Conservation (phyloP, 164 flowering plant genomes). For the Amborella trichopoda region DNA sequence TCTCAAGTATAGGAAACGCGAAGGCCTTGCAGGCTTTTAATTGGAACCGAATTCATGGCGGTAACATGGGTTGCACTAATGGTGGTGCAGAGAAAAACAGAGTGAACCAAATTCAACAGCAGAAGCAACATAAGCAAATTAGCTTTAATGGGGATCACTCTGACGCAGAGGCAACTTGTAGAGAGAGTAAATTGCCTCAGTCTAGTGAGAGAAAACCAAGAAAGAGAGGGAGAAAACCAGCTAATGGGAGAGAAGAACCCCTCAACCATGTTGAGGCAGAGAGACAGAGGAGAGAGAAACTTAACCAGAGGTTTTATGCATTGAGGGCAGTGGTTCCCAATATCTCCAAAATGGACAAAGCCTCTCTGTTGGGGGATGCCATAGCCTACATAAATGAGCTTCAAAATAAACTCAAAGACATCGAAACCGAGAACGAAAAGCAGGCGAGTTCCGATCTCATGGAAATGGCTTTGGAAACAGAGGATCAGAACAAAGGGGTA, state of each 20-base stretch:
- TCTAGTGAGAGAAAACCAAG: slow-evolving; percentile 54
- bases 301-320: slow-evolving; percentile 80
- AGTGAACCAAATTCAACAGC: slow-evolving; percentile 29
- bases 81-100: slow-evolving; percentile 36
- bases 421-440: slow-evolving; percentile 57
- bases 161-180: slow-evolving; percentile 2
- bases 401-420: slow-evolving; percentile 41
- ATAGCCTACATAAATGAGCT: slow-evolving; percentile 73
- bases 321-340: slow-evolving; percentile 82
- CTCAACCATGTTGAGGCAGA: slow-evolving; percentile 88
- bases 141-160: slow-evolving; percentile 25
- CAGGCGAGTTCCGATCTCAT: not conserved
- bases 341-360: slow-evolving; percentile 86
- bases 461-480: not conserved
- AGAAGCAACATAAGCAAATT: slow-evolving; percentile 20
- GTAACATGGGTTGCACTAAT: slow-evolving; percentile 19
- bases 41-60: slow-evolving; percentile 32
- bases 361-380: slow-evolving; percentile 83
- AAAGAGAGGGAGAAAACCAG: slow-evolving; percentile 86
- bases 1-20: too few species aligned
- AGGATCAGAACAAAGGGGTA: slow-evolving; percentile 10
- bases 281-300: slow-evolving; percentile 79
- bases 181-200: slow-evolving; percentile 18
- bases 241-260: slow-evolving; percentile 80
- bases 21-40: slow-evolving; percentile 31